Percentiles rank a stretch among this genome's conserved stretches.
Evolutionary conservation across 2,329 filamentous ascomycete species (phyloP).

Genomic region (Cyphellophora europaea): DNA sequence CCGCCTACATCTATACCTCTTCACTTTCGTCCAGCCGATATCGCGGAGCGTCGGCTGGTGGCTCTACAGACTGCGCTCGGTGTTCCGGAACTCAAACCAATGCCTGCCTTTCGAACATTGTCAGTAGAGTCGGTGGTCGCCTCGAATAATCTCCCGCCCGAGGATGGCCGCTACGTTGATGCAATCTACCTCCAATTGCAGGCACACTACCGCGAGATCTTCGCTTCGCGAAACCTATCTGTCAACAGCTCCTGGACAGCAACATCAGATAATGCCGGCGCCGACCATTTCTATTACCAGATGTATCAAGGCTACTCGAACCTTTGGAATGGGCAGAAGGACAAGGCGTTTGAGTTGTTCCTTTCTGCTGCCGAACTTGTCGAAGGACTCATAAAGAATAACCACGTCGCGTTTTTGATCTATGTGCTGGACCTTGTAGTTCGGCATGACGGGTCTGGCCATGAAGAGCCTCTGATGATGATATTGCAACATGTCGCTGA

Average conservation of each 20-base stretch:
- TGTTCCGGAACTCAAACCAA: constrained; percentile 12
- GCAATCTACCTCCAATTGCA: constrained; percentile 15
- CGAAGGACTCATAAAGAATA: constrained; percentile 16
- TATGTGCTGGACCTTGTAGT: constrained; percentile 20
- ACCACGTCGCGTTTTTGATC: constrained; percentile 19
- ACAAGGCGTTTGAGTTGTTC: constrained; percentile 18
- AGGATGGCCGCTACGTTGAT: constrained; percentile 15
- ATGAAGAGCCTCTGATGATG: constrained; percentile 17
- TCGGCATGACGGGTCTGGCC: constrained; percentile 17
- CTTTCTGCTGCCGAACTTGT: constrained; percentile 16
- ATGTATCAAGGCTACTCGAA: constrained; percentile 20
- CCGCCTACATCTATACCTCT: constrained; percentile 6
- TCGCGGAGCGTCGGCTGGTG: constrained; percentile 12
- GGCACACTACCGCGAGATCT: constrained; percentile 16
- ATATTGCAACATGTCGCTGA: constrained; percentile 16
- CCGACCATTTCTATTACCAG: constrained; percentile 18
- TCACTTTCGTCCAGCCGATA: constrained; percentile 7
- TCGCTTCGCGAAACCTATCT: constrained; percentile 14
- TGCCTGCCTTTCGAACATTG: constrained; percentile 17
- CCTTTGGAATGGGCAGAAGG: constrained; percentile 17
- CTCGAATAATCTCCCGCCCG: constrained; percentile 6
- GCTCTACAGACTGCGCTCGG: constrained; percentile 11
- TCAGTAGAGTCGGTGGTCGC: constrained; percentile 15
- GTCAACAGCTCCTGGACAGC: constrained; percentile 17
- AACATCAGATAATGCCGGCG: constrained; percentile 16